Conservation (phyloP, 495 filamentous ascomycete species). For the Pyrenopolyporus hunteri region DNA sequence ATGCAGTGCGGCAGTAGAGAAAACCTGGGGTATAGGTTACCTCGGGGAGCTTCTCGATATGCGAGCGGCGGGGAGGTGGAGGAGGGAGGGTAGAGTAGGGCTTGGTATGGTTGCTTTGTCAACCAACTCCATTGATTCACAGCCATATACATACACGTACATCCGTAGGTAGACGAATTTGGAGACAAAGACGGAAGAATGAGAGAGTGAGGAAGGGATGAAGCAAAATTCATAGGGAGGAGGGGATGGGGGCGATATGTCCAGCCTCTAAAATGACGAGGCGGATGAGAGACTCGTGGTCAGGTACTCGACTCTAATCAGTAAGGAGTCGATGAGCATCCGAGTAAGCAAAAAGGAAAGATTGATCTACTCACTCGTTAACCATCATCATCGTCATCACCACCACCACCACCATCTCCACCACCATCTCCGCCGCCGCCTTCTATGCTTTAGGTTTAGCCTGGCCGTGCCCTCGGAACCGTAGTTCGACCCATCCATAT, state of each 20-base stretch:
- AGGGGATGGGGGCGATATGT: conserved; percentile 6
- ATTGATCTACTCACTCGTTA: not conserved
- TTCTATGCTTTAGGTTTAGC: no score
- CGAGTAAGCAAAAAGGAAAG: not conserved
- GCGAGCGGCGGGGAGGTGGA: not conserved
- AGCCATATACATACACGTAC: not conserved
- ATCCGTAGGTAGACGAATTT: not conserved
- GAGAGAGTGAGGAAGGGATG: not conserved
- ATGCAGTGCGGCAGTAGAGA: conserved; percentile 19
- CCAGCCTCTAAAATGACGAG: conserved; percentile 10
- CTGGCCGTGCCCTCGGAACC: not conserved
- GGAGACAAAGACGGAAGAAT: not conserved
- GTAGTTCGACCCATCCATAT: not conserved
- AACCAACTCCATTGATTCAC: not conserved
- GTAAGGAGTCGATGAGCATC: not conserved
- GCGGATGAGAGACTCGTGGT: conserved; percentile 2
- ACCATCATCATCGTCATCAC: no score
- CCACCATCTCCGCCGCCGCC: no score
- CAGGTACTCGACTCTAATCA: no score
- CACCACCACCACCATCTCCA: no score
- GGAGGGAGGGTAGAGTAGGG: not conserved
- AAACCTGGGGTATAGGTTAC: conserved; percentile 31
- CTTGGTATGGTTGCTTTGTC: not conserved
- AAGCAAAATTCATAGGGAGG: not conserved
- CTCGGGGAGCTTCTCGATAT: conserved; percentile 2